Conservation (phyloP, 176 grass and related monocot genomes). For the Phoenix roebelenii region DNA sequence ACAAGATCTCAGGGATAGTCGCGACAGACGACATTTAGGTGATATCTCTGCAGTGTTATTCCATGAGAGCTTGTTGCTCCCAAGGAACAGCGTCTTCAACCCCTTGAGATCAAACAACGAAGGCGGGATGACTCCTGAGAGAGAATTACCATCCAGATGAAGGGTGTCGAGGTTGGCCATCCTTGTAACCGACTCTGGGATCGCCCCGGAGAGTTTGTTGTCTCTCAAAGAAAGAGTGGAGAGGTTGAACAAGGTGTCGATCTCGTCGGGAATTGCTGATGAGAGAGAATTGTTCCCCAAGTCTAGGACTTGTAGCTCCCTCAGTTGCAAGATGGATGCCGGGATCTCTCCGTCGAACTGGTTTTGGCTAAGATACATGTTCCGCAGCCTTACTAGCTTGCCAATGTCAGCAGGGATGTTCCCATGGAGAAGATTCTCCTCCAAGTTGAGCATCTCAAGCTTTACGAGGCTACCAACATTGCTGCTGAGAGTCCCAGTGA, state of each 20-base stretch:
- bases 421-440: conserved; percentile 9
- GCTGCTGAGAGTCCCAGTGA: conserved; percentile 6
- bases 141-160: conserved; percentile 11
- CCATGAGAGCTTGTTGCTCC: conserved; percentile 10
- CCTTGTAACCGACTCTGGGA: conserved; percentile 7
- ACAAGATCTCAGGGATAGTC: conserved; percentile 19
- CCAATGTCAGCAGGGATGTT: conserved; percentile 13
- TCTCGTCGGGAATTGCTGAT: conserved; percentile 9
- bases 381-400: conserved; percentile 1
- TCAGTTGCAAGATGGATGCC: conserved; percentile 1
- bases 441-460: conserved; percentile 1
- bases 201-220: conserved; percentile 12
- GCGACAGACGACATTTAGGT: conserved; percentile 9
- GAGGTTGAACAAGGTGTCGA: conserved; percentile 19
- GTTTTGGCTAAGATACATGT: conserved; percentile 6
- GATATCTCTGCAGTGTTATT: conserved; percentile 7
- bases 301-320: conserved; percentile 7
- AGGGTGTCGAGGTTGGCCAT: conserved; percentile 9
- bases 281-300: conserved; percentile 27
- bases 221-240: conserved; percentile 15
- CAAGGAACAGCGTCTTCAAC: conserved; percentile 15
- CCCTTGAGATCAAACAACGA: conserved; percentile 18
- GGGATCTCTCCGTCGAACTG: conserved; percentile 13
- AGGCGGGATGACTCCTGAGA: conserved; percentile 12
- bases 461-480: conserved; percentile 10